These are phyloP conservation scores for Pisolithus albus DNA, from an alignment of 768 basidiomycete species.

Conservation along the genomic window DNA sequence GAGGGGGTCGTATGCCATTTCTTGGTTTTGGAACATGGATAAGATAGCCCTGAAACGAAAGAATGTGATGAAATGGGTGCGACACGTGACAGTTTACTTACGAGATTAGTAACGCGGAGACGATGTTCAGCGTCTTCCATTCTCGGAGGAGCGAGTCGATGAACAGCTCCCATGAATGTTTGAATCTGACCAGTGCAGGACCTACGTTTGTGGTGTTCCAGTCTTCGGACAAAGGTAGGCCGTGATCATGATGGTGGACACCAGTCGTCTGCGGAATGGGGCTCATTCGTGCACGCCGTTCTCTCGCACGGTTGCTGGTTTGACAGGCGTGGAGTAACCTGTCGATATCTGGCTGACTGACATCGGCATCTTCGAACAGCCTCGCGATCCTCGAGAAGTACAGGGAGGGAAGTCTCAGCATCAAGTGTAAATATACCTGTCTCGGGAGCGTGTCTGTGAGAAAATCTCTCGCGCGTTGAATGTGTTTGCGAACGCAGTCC, in stretches of 20 bases:
- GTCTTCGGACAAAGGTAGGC: slow-evolving; percentile 47
- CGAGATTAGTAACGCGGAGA: slow-evolving; percentile 57
- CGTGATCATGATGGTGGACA: slow-evolving; percentile 9
- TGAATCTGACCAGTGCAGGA: slow-evolving; percentile 60
- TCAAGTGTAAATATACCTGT: slow-evolving; percentile 37
- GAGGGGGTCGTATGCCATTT: slow-evolving; percentile 51
- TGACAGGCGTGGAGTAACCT: slow-evolving; percentile 38
- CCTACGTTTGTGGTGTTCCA: slow-evolving; percentile 47
- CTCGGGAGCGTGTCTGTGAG: slow-evolving; percentile 34
- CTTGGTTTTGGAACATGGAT: slow-evolving; percentile 53
- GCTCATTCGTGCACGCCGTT: slow-evolving; percentile 14
- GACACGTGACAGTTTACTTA: slow-evolving; percentile 21
- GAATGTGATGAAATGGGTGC: too few relatives aligned
- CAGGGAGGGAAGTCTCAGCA: slow-evolving; percentile 68
- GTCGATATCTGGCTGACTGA: slow-evolving; percentile 66
- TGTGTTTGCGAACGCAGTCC: slow-evolving; percentile 11
- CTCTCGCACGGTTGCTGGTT: slow-evolving; percentile 3
- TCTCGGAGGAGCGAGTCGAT: slow-evolving; percentile 63
- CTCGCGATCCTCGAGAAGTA: slow-evolving; percentile 75
- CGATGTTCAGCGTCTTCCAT: slow-evolving; percentile 72
- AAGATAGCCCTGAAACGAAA: slow-evolving; percentile 48
- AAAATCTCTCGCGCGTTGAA: slow-evolving; percentile 20
- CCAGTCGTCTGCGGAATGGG: slow-evolving; percentile 24
- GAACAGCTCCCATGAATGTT: slow-evolving; percentile 61
- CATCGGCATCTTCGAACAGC: slow-evolving; percentile 71